Evolutionary conservation across 148 eudicot species (phyloP).

Genomic region (Chenopodium suecicum): DNA sequence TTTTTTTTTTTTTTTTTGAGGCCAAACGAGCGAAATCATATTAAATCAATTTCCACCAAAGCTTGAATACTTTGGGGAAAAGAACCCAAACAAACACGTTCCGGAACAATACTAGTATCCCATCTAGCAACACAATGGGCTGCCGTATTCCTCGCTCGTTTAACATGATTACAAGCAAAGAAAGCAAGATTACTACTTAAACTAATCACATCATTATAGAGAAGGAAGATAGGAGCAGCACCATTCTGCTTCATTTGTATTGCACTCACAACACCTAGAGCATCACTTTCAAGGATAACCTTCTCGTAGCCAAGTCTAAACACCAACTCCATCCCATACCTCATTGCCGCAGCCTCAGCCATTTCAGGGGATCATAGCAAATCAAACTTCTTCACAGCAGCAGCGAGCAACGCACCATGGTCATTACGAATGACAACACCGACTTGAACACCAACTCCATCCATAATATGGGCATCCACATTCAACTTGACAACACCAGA

Average conservation of each 20-base stretch:
- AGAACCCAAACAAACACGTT: no score
- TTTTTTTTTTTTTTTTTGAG: no score
- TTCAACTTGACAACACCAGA: no score
- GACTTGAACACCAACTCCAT: background rate
- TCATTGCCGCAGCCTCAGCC: background rate
- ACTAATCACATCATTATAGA: background rate
- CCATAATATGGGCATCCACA: no score
- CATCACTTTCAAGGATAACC: background rate
- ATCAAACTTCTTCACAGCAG: background rate
- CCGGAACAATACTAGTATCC: no score
- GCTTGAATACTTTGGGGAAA: no score
- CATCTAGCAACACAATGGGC: background rate
- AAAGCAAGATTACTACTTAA: background rate
- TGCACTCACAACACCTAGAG: background rate
- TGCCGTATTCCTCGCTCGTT: background rate
- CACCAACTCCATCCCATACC: background rate
- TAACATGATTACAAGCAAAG: background rate
- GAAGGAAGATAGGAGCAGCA: background rate
- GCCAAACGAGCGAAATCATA: no score
- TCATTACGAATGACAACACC: background rate
- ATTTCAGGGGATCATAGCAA: background rate
- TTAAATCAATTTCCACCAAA: no score
- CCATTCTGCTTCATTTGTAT: background rate
- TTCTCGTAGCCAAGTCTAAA: background rate
- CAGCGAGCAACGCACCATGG: background rate